Evolutionary conservation across 495 filamentous ascomycete genomes (phyloP), one percentile per base, ranked within the genome.

Genomic region (Penicillium cosmopolitanum): DNA sequence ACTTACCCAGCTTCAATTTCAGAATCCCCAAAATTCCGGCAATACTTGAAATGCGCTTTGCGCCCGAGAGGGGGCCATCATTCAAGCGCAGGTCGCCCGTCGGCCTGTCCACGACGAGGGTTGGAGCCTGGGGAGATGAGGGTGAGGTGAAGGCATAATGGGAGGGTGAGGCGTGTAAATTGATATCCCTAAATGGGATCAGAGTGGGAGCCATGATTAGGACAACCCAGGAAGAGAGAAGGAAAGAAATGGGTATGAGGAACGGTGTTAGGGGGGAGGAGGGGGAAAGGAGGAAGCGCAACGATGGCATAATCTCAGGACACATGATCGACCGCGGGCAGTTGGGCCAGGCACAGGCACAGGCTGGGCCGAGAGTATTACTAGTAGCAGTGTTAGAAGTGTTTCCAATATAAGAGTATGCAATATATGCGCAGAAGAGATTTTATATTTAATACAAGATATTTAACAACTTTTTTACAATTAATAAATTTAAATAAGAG

Each of bases 61-160:
- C 85, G 23, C 85, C 85, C 12, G 90, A 77, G 21, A 91, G 75
- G 52, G 87, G 82, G 28, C 89, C 87, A 84, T 96, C 88, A 66
- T 85, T 89, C 44, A 98, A 82, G 12, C 91, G 84, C 25, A 97
- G 74, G 72, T 97, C 95, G 52, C 95, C 95, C n/a, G 92, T 92
- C 16, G 95, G 95, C 42, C 95, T 85, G 62, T 96, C 92, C 50
- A 98, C 82, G 25, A 96, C 87, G 15, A 98, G 84, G 11, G 92
- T 89, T 10, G 91, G 91, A 31, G 92, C 86, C 72, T 89, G 85
- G 58, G 93, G 94, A 12, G 92, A 92, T 4, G 96, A 98, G 10
- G 95, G 96, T 2, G 95, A 98, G 19, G 90, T 91, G 76, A 98
- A 98, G 64, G 92, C 92, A 82, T 98, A 98, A 68, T 94, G 87